Percentiles rank a stretch among this genome's conserved stretches.
Conservation (phyloP, 148 eudicot species). For the Rhododendron vialii region DNA sequence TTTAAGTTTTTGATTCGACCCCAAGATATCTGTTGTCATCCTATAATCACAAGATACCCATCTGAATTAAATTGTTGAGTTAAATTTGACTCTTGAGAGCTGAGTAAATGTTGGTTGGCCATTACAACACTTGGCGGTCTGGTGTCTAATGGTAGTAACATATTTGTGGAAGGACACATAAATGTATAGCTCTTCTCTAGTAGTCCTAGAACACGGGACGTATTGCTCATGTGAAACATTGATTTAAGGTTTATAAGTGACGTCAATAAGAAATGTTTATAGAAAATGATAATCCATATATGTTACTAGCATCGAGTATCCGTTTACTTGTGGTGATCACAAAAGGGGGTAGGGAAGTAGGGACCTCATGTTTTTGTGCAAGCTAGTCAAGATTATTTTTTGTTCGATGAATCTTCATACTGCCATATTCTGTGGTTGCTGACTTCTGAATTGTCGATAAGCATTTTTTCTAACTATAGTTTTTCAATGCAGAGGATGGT, state of each 20-base stretch:
- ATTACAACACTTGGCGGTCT: neutral
- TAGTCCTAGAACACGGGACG: neutral
- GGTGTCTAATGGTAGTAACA: neutral
- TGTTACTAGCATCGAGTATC: neutral
- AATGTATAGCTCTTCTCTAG: neutral
- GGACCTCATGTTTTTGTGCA: neutral
- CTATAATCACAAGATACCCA: neutral
- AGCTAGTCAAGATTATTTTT: neutral
- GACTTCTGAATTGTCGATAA: neutral
- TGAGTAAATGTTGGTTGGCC: neutral
- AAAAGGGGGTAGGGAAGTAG: neutral
- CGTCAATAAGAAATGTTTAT: neutral
- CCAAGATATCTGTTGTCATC: neutral
- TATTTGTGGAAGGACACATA: neutral
- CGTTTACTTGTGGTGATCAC: neutral
- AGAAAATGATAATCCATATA: neutral
- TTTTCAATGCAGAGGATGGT: neutral
- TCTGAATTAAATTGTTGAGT: neutral
- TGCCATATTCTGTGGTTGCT: neutral
- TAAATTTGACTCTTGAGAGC: neutral
- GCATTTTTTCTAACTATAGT: neutral
- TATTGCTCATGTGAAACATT: neutral
- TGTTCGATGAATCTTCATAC: neutral
- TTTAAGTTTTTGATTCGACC: neutral
- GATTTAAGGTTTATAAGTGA: neutral